Evolutionary conservation across 2,329 filamentous ascomycete genomes (phyloP), one percentile per base, ranked within the genome.

Genomic region (Nakataea oryzae): DNA sequence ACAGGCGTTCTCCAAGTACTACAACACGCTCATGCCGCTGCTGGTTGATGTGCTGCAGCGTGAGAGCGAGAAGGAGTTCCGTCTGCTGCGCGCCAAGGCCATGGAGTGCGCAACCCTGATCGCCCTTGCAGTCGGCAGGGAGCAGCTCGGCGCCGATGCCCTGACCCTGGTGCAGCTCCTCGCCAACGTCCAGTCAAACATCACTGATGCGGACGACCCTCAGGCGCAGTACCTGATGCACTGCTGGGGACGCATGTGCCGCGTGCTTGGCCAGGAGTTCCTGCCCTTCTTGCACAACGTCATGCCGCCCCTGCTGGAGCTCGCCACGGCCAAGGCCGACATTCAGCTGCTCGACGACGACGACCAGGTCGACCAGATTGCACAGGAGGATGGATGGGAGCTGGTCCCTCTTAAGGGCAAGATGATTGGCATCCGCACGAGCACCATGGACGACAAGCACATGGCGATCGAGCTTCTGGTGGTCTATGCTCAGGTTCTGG

Each of bases 101-200:
- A 99, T 99, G 95, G 95, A 99, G 76, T 99, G 95, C 72, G 93
- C 95, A 24, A 99, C 95, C 9, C 79, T 99, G 56, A 99, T 99
- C 70, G 91, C 95, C 34, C 80, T 99, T 61, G 95, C 95, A 32
- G 95, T 99, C 64, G 95, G 95, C 61, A 95, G 96, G 74, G 90
- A 96, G 69, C 89, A 90, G 65, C 91, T 99, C 74, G 93, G 91
- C 12, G 82, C 84, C 66, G 93, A 99, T 75, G 93, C 93, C 4
- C 82, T 95, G 76, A 89, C 86, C 55, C 81, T 99, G 54, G 93
- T 97, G 26, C 87, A 96, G 69, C 82, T 97, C 27, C 82, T 99
- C 61, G 93, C 90, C 61, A 86, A 85, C 65, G 96, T 97, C 62
- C 95, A 99, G 74, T 82, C 86, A 68, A 88, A 83, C 71, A 95